Evolutionary conservation across 2,329 filamentous ascomycete species (phyloP).

Genomic region (Basipetospora chlamydospora): DNA sequence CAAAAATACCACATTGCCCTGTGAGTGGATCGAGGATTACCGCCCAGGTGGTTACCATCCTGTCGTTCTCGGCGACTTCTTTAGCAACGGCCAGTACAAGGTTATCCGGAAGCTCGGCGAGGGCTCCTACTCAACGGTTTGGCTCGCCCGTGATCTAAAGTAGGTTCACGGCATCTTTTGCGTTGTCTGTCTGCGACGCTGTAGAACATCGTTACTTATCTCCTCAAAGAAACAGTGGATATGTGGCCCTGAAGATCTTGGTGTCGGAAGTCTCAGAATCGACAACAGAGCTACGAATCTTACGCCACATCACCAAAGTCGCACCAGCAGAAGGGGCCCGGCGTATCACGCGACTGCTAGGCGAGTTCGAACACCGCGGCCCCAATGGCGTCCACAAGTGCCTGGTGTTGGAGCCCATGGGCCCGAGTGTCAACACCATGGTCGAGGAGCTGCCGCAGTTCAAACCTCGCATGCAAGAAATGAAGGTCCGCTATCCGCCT

Average conservation of each 20-base stretch:
- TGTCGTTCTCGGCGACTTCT: constrained; percentile 23
- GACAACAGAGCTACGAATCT: constrained; percentile 10
- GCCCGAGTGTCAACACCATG: constrained; percentile 20
- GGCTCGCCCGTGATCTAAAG: constrained; percentile 23
- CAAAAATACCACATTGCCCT: constrained; percentile 12
- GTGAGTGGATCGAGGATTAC: constrained; percentile 20
- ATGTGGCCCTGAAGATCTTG: constrained; percentile 15
- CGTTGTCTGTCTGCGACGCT: neutral
- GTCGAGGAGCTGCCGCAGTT: constrained; percentile 19
- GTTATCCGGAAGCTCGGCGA: constrained; percentile 29
- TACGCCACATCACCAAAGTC: constrained; percentile 9
- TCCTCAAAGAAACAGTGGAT: constrained; percentile 10
- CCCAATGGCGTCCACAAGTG: constrained; percentile 19
- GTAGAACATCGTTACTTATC: neutral
- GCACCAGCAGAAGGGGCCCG: constrained; percentile 10
- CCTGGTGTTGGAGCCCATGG: constrained; percentile 18
- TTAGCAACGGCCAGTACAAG: constrained; percentile 24
- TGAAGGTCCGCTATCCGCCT: constrained; percentile 21
- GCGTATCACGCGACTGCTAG: constrained; percentile 17
- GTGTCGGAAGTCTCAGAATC: constrained; percentile 9
- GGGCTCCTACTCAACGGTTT: constrained; percentile 30
- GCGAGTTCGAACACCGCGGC: constrained; percentile 16
- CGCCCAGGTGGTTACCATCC: constrained; percentile 26
- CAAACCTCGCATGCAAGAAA: constrained; percentile 12
- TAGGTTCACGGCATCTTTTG: constrained; percentile 7